Conservation (phyloP, 805 yeast species). For the Yarrowia alimentaria region DNA sequence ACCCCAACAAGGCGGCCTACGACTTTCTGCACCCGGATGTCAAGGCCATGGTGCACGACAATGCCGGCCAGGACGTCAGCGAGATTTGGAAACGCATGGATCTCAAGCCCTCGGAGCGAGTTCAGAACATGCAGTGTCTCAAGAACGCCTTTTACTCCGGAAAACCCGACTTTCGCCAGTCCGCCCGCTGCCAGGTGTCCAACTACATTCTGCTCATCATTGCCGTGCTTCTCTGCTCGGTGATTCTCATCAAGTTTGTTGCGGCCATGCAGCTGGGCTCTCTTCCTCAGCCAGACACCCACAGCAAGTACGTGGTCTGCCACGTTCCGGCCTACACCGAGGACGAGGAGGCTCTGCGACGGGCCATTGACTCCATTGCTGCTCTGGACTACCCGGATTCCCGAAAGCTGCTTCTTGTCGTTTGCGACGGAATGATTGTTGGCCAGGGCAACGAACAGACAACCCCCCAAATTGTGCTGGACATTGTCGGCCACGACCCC, state of each 20-base stretch:
- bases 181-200: slow-evolving; percentile 43
- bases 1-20: slow-evolving; percentile 34
- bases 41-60: slow-evolving; percentile 39
- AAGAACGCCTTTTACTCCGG: slow-evolving; percentile 44
- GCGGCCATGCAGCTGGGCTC: slow-evolving; percentile 45
- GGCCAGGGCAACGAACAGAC: slow-evolving; percentile 62
- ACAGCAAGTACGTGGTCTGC: slow-evolving; percentile 43
- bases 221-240: slow-evolving; percentile 41
- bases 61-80: slow-evolving; percentile 42
- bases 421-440: slow-evolving; percentile 62
- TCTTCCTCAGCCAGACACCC: slow-evolving; percentile 40
- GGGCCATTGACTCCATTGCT: slow-evolving; percentile 61
- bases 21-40: slow-evolving; percentile 39
- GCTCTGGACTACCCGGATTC: slow-evolving; percentile 58
- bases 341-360: slow-evolving; percentile 53
- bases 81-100: slow-evolving; percentile 35
- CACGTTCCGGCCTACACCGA: slow-evolving; percentile 62
- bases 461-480: slow-evolving; percentile 57
- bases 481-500: slow-evolving; percentile 53
- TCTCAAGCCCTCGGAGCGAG: slow-evolving; percentile 33
- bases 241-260: slow-evolving; percentile 42
- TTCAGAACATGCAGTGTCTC: slow-evolving; percentile 40
- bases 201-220: slow-evolving; percentile 44
- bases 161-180: slow-evolving; percentile 43
- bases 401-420: slow-evolving; percentile 53